Conservation (phyloP, 2,329 filamentous ascomycete species). For the Neocatenulostroma microsporum region DNA sequence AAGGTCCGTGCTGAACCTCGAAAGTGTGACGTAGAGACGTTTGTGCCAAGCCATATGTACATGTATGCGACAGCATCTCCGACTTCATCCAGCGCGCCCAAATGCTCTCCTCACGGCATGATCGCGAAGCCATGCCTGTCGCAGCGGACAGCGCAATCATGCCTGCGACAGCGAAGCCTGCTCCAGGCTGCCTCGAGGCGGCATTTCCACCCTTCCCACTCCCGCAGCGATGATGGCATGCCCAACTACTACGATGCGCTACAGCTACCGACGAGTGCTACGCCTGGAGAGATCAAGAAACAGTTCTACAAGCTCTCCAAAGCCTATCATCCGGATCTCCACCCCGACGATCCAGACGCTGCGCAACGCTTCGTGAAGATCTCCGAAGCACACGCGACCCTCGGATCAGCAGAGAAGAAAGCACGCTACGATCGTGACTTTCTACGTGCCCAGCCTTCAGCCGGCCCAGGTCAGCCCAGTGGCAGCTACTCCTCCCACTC, state of each 20-base stretch:
- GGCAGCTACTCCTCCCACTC: conserved; percentile 46
- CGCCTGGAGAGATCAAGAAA: conserved; percentile 74
- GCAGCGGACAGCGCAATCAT: conserved; percentile 21
- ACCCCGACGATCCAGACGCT: conserved; percentile 66
- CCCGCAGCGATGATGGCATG: conserved; percentile 16
- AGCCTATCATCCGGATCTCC: conserved; percentile 83
- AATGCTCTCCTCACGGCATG: conserved; percentile 23
- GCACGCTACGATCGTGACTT: conserved; percentile 71
- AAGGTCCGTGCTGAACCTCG: no score
- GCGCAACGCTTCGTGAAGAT: conserved; percentile 55
- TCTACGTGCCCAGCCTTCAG: conserved; percentile 31
- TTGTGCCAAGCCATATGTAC: no score
- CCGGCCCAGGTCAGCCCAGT: conserved; percentile 44
- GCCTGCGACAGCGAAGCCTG: conserved; percentile 2
- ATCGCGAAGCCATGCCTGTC: conserved; percentile 22
- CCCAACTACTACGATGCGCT: conserved; percentile 76
- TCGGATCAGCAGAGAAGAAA: conserved; percentile 58
- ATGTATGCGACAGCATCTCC: no score
- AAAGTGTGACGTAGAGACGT: no score
- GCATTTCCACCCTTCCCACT: conserved; percentile 16
- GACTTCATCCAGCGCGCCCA: no score
- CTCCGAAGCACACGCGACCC: conserved; percentile 30
- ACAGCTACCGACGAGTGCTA: conserved; percentile 61
- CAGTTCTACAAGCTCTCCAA: conserved; percentile 89
- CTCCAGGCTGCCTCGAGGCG: conserved; percentile 6